phyloP scores from a whole-genome alignment of 2,329 filamentous ascomycete species.

The Aspergillus floridensis region DNA sequence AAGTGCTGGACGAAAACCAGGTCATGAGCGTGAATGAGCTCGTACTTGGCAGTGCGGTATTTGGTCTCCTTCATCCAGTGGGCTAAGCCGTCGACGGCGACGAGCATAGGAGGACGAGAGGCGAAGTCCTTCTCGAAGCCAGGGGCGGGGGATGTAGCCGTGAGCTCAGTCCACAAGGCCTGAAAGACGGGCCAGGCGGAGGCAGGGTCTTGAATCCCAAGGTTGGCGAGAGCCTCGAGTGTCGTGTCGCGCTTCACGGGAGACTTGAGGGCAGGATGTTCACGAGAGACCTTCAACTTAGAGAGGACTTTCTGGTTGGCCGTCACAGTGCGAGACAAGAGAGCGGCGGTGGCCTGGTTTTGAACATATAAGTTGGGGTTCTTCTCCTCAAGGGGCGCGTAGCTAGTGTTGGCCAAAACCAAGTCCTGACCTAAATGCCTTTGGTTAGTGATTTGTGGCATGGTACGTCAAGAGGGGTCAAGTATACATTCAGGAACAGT shows the following conservation, averaged over 20 bases:
- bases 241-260: slow-evolving; percentile 57
- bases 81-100: slow-evolving; percentile 74
- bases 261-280: slow-evolving; percentile 60
- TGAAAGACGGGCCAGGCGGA: slow-evolving; percentile 76
- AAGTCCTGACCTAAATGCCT: slow-evolving; percentile 68
- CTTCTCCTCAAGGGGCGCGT: slow-evolving; percentile 63
- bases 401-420: slow-evolving; percentile 75
- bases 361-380: slow-evolving; percentile 66
- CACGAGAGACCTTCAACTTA: slow-evolving; percentile 49
- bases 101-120: slow-evolving; percentile 62
- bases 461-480: background rate
- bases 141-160: slow-evolving; percentile 45
- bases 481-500: slow-evolving; percentile 80
- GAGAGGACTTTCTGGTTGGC: slow-evolving; percentile 68
- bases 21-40: slow-evolving; percentile 81
- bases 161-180: slow-evolving; percentile 78
- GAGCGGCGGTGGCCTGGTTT: slow-evolving; percentile 69
- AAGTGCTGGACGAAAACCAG: slow-evolving; percentile 74
- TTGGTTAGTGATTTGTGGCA: slow-evolving; percentile 16
- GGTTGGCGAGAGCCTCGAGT: slow-evolving; percentile 65
- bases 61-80: slow-evolving; percentile 76
- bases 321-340: slow-evolving; percentile 69
- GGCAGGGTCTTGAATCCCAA: slow-evolving; percentile 71
- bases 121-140: slow-evolving; percentile 46
- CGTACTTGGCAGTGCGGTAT: slow-evolving; percentile 70